phyloP scores from a whole-genome alignment of 768 basidiomycete species.

The Termitomyces heimii region DNA sequence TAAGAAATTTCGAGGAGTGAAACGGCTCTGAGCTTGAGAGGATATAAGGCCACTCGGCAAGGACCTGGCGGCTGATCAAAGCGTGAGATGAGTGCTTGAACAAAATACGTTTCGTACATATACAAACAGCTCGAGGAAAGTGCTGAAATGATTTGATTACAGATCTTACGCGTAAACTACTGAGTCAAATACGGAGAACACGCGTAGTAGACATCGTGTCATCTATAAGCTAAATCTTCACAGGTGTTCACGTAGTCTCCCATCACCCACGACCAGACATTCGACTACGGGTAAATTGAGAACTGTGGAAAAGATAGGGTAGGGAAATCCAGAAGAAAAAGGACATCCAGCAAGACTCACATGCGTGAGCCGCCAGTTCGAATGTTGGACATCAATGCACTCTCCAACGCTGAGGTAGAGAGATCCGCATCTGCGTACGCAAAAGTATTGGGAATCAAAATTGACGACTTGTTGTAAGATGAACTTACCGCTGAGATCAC shows the following conservation, averaged over 20 bases:
- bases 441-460: not conserved
- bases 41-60: not conserved
- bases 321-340: not conserved
- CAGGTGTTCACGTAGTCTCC: not conserved
- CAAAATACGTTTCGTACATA: not conserved
- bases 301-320: conserved; percentile 18
- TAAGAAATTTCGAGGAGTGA: conserved; percentile 2
- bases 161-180: conserved; percentile 8
- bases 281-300: conserved; percentile 31
- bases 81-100: not conserved
- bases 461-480: not conserved
- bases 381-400: conserved; percentile 73
- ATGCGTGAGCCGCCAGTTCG: conserved; percentile 59
- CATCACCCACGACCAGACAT: conserved; percentile 22
- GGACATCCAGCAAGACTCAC: conserved; percentile 39
- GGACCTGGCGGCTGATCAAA: conserved; percentile 2
- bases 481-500: conserved; percentile 70
- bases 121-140: conserved; percentile 8
- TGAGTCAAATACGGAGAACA: conserved; percentile 3
- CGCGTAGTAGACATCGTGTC: conserved; percentile 9
- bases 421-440: conserved; percentile 55
- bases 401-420: conserved; percentile 76
- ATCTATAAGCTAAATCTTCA: not conserved
- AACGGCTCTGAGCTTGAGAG: not conserved
- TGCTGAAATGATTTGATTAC: conserved; percentile 16